Evolutionary conservation across 352 stramenopile genomes (phyloP), one percentile per base, ranked within the genome.

Genomic region (Pythium brachiatum): DNA sequence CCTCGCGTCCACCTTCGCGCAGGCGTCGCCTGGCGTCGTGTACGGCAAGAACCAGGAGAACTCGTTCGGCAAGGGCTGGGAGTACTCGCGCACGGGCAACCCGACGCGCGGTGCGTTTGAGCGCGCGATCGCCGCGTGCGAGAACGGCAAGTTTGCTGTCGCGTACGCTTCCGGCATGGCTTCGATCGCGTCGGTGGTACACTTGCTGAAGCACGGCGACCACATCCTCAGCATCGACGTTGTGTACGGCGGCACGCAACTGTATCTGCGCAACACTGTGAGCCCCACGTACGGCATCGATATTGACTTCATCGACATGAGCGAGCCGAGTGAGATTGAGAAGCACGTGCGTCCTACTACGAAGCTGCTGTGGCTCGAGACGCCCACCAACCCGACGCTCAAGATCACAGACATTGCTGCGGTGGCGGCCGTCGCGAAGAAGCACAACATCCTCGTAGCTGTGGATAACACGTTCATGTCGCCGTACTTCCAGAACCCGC

Each of bases 391-490:
- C 78, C 94, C 94, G 41, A 97, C 90, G 62, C 79, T 98, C n/a
- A 98, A 97, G 66, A 76, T 98, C 63, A 97, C 93, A 29, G 95
- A 98, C 78, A 89, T 98, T 38, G 84, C 89, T 39, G 94, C 91
- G 6, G 86, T 98, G 34, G 90, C 86, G 3, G 83, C 74, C 8
- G 90, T 98, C 47, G 84, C 91, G 32, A 96, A 98, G 76, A 83
- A 87, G 62, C 81, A 91, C 68, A 76, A 88, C 16, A 69, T 98
- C 36, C 79, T 97, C 31, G 78, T 98, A 56, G 90, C 94, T 2
- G 95, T 96, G 39, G 95, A 98, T 76, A 96, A 96, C 73, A 98
- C 95, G 29, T 98, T 98, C 72, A 92, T 94, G 69, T 94, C 88
- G 46, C 92, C 92, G 0, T 96, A 98, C 70, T 95, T 98, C 71